Evolutionary conservation across 108 stramenopile genomes (phyloP).

Genomic region (Tribonema minus): DNA sequence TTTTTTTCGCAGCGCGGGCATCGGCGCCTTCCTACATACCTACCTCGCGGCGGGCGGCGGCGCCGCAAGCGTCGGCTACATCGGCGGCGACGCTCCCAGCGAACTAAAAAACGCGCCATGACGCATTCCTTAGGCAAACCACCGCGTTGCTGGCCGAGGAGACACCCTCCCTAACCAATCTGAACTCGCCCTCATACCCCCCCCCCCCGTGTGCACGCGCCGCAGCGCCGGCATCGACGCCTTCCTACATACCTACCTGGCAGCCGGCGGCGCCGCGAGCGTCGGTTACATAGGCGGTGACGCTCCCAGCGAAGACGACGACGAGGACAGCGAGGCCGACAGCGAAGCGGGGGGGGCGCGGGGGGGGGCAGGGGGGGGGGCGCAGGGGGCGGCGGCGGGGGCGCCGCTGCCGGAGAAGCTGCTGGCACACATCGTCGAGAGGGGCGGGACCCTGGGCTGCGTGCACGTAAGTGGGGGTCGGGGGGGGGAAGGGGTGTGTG

Average conservation of each 20-base stretch:
- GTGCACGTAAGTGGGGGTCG: not conserved
- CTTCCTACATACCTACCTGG: not conserved
- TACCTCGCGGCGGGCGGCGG: not conserved
- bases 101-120: not conserved
- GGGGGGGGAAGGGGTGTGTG: too few relatives aligned
- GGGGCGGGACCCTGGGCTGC: not conserved
- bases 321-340: not conserved
- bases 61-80: not conserved
- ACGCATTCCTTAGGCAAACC: too few relatives aligned
- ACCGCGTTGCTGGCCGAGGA: too few relatives aligned
- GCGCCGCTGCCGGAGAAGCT: not conserved
- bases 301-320: not conserved
- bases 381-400: not conserved
- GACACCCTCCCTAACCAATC: too few relatives aligned
- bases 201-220: too few relatives aligned
- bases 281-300: not conserved
- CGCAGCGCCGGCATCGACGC: not conserved
- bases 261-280: not conserved
- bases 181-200: too few relatives aligned
- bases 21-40: not conserved
- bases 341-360: not conserved
- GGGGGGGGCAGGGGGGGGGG: slow-evolving; percentile 1
- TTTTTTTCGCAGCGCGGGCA: too few relatives aligned
- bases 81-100: not conserved
- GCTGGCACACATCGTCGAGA: not conserved